A percentile compares a stretch with the other conserved stretches of the same genome.
Conservation (phyloP, 805 yeast genomes). For the Candida vaughaniae region DNA sequence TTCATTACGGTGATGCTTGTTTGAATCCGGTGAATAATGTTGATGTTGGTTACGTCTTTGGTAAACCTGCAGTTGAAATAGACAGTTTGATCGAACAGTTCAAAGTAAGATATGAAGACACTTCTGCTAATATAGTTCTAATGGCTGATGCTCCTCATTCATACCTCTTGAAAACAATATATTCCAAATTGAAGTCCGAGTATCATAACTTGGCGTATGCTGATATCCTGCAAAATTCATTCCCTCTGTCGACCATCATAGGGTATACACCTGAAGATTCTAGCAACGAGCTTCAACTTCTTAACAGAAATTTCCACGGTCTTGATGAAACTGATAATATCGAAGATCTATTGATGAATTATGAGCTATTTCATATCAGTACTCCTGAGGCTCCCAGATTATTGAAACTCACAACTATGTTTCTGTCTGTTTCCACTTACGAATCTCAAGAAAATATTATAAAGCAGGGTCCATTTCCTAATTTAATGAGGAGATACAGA, state of each 20-base stretch:
- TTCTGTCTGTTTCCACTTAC: slow-evolving; percentile 50
- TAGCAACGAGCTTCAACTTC: slow-evolving; percentile 1
- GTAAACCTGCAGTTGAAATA: slow-evolving; percentile 57
- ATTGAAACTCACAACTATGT: slow-evolving; percentile 71
- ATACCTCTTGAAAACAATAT: slow-evolving; percentile 40
- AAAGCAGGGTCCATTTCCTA: slow-evolving; percentile 66
- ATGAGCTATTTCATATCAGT: slow-evolving; percentile 66
- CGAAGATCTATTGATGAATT: slow-evolving; percentile 35
- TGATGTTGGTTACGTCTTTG: slow-evolving; percentile 80
- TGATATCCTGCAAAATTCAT: slow-evolving; percentile 27
- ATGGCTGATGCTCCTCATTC: slow-evolving; percentile 79
- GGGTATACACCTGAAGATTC: slow-evolving; percentile 33
- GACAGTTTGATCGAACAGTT: slow-evolving; percentile 40
- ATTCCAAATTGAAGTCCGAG: slow-evolving; percentile 25
- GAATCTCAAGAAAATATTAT: slow-evolving; percentile 39
- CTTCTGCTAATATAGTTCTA: slow-evolving; percentile 47
- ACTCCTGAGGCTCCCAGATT: slow-evolving; percentile 77
- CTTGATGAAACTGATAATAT: slow-evolving; percentile 21
- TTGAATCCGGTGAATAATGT: slow-evolving; percentile 71
- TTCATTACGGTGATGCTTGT: slow-evolving; percentile 96
- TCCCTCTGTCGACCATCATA: slow-evolving; percentile 37
- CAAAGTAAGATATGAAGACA: slow-evolving; percentile 36
- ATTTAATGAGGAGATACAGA: slow-evolving; percentile 78
- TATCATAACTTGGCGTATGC: slow-evolving; percentile 33
- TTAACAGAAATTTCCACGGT: slow-evolving; percentile 17